Evolutionary conservation across 2,329 filamentous ascomycete species (phyloP), one percentile per base, ranked within the genome.

Genomic region (Colletotrichum lindemuthianum): DNA sequence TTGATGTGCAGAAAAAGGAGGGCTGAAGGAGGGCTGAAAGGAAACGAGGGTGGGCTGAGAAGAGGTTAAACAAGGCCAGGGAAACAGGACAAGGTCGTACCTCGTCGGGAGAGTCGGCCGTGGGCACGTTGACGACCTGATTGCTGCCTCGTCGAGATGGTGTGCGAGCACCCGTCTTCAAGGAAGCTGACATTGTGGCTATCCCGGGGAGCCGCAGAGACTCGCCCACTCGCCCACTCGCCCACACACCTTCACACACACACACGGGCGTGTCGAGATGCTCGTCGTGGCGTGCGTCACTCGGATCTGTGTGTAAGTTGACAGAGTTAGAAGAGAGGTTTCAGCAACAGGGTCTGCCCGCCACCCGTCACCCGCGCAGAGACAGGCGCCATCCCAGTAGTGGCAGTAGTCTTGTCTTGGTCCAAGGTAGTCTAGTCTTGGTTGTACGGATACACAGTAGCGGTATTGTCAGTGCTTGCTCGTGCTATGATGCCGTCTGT

Each of bases 221-320:
- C 33, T 39, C 34, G 34, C 51, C 24, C 24, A 4, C 24, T 39
- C 34, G 34, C 51, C 24, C 24, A 4, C 24, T 4, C 24, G 5
- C 24, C 24, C 24, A 4, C 24, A 24, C 24, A 24, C 24, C 24
- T 4, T 24, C 24, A 4, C 24, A 24, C 24, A 24, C 16, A 24
- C 24, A 24, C 24, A 24, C 24, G 5, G 24, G 24, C 45, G 61
- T 65, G 58, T 65, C 61, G 52, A 56, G 51, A 37, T 43, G 24
- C 41, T 34, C 12, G n/a, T 51, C 33, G 16, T 56, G 61, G 61
- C 45, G 32, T 52, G 58, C 63, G 58, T 52, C 63, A 65, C 58
- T 65, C 63, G 63, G 63, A 65, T 65, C 63, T 65, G 63, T 65
- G 63, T 63, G 58, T 47, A 61, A 51, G 63, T 63, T 61, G 63